Base-by-base conservation (phyloP, 2,329 filamentous ascomycete genomes). In the Botryotinia calthae region DNA sequence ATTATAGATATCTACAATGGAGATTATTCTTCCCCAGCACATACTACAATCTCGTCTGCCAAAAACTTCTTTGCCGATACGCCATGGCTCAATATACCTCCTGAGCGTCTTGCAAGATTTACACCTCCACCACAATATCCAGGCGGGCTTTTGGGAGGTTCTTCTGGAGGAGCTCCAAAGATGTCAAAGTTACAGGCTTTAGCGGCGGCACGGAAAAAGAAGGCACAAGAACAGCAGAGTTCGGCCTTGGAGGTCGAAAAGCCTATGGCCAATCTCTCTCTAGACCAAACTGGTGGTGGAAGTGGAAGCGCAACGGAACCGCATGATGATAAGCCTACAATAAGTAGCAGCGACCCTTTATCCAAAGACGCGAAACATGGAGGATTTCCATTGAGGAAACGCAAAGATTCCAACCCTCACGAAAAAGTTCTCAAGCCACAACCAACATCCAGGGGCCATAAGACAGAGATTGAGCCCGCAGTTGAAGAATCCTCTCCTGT, bases 131-230 rank as follows among this genome's bases (percentile, higher is more conserved):
- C 87, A 51, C 83, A 83, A 75, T 89, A 87, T 70, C 84, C 84
- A 65, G 88, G 90, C 28, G 91, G 94, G 2, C 85, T 99, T 0
- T 82, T 97, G 3, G 97, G 96, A 44, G 97, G 96, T 48, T 88
- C 89, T 14, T 87, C 89, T 2, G 87, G 88, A 65, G 83, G 83
- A 20, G 79, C 84, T n/a, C 86, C 88, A 4, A 96, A 95, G 79
- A 87, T 93, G 82, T 97, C 95, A 8, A 99, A 99, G 79, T 85
- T 99, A 63, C 95, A 97, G 78, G 94, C 94, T 65, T 85, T 99
- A 59, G 95, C 95, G 69, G 94, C 94, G 48, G 92, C 93, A 71
- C 88, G 94, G 42, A 95, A 94, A 81, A 95, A 93, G 82, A 97
- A 94, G 82, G 90, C 90, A 22, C 90, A 90, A 44, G 90, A 91